Percentiles rank a stretch among this genome's conserved stretches.
Evolutionary conservation across 2,329 filamentous ascomycete genomes (phyloP).

Genomic region (Diaporthe citrichinensis): DNA sequence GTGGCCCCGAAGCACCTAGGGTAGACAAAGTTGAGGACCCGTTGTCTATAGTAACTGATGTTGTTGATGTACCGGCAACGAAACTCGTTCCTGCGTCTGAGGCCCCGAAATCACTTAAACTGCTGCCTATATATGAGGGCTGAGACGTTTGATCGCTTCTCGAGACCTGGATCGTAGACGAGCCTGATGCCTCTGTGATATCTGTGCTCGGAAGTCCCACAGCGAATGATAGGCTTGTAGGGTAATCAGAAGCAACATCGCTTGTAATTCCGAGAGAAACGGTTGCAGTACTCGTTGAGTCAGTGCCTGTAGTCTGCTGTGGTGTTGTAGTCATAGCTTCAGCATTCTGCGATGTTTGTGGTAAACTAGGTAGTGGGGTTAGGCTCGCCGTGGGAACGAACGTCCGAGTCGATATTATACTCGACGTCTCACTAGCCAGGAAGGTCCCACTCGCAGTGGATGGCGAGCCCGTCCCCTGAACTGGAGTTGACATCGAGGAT

Average conservation of each 20-base stretch:
- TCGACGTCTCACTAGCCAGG: too few species aligned
- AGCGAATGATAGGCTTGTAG: not conserved
- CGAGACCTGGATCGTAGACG: not conserved
- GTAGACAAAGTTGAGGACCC: not conserved
- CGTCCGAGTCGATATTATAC: too few species aligned
- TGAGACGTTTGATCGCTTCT: not conserved
- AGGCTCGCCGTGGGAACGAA: not conserved
- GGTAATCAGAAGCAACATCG: not conserved
- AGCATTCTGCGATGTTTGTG: not conserved
- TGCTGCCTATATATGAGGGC: not conserved
- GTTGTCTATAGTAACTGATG: not conserved
- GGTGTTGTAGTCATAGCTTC: not conserved
- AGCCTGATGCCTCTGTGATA: not conserved
- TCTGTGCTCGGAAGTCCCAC: not conserved
- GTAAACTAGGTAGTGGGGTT: not conserved
- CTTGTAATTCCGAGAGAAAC: not conserved
- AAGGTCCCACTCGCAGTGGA: not conserved
- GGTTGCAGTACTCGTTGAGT: not conserved
- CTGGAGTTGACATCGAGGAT: not conserved
- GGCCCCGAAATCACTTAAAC: not conserved
- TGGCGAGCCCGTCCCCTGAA: not conserved
- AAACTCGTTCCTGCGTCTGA: not conserved
- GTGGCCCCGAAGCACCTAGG: not conserved
- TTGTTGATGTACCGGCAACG: not conserved
- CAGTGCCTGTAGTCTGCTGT: not conserved